Percentiles rank a stretch among this genome's conserved stretches.
Evolutionary conservation across 495 filamentous ascomycete genomes (phyloP).

Genomic region (Penicillium nucicola): DNA sequence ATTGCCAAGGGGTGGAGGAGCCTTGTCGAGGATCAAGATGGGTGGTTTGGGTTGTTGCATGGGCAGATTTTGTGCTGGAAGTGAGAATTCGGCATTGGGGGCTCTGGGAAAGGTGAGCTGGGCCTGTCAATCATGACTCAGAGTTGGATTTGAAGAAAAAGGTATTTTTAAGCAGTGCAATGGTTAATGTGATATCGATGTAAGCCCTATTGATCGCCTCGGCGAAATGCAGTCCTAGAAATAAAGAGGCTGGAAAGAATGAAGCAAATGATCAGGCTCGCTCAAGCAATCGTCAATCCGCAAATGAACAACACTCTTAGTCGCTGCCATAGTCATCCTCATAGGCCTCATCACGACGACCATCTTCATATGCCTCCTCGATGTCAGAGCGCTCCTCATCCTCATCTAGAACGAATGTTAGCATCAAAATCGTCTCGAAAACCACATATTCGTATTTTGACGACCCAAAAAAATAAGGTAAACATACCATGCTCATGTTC

Average conservation of each 20-base stretch:
- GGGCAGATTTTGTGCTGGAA: conserved; percentile 53
- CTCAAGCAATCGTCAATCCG: background rate
- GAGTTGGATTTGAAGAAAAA: too few species aligned
- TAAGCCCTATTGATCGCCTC: background rate
- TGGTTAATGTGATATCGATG: background rate
- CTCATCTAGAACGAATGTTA: conserved; percentile 11
- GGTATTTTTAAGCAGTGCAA: background rate
- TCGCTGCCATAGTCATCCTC: conserved; percentile 15
- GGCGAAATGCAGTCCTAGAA: background rate
- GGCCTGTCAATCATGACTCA: too few species aligned
- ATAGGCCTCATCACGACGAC: conserved; percentile 19
- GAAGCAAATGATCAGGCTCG: background rate
- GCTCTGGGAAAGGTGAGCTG: too few species aligned
- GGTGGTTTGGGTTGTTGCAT: conserved; percentile 50
- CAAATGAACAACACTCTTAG: background rate
- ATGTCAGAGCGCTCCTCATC: conserved; percentile 8
- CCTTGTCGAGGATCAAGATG: conserved; percentile 46
- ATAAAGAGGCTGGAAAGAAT: background rate
- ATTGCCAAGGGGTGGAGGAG: conserved; percentile 41
- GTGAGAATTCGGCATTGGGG: conserved; percentile 3
- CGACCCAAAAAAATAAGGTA: background rate
- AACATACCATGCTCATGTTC: conserved; percentile 51
- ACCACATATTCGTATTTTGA: too few species aligned
- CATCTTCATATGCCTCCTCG: conserved; percentile 19
- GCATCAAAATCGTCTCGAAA: background rate